These are phyloP conservation scores for Saposhnikovia divaricata DNA, from an alignment of 129 eudicot species.

Conservation along the genomic window DNA sequence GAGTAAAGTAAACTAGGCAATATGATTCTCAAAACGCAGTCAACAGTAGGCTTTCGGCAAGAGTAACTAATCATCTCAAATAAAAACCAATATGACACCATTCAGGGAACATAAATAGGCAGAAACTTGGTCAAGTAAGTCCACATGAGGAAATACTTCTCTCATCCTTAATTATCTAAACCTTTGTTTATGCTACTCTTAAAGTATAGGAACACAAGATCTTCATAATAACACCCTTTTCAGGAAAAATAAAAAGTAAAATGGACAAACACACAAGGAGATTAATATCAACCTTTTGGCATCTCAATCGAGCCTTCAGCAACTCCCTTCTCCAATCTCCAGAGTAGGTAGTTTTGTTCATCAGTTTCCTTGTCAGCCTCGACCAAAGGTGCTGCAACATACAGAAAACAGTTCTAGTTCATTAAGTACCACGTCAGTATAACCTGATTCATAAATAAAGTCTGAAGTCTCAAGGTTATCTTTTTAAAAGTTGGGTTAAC, in stretches of 20 bases:
- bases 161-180: neutral
- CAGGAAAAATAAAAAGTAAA: neutral
- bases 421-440: neutral
- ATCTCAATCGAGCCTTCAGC: conserved; percentile 92
- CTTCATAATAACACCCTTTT: neutral
- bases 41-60: neutral
- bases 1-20: neutral
- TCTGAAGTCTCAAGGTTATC: neutral
- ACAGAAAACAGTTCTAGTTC: neutral
- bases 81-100: neutral
- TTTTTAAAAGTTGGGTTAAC: neutral
- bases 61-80: neutral
- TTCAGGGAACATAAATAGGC: neutral
- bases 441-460: neutral
- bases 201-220: neutral
- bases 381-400: conserved; percentile 74
- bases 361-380: conserved; percentile 71
- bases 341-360: conserved; percentile 63
- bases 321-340: conserved; percentile 92
- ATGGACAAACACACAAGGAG: neutral
- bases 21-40: too few species aligned
- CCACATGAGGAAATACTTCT: neutral
- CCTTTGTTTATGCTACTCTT: too few species aligned
- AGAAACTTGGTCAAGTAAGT: neutral
- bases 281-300: conserved; percentile 59